Base-by-base conservation (phyloP, 129 eudicot species). In the Ambrosia trifida region DNA sequence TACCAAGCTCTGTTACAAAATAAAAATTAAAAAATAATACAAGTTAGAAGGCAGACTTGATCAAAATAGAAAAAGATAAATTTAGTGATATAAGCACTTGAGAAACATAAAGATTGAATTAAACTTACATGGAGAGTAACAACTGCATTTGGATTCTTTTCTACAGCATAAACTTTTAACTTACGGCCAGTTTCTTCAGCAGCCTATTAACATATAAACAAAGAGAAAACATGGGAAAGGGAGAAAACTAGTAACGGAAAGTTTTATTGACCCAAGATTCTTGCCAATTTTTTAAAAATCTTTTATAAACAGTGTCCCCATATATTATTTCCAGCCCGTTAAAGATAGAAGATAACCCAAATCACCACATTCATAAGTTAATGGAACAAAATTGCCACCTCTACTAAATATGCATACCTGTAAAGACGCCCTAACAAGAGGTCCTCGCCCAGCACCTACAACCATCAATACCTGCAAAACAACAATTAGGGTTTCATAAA, bases 391-490 rank as follows among this genome's bases (percentile, higher is more conserved):
- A 7, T 14, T 41, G 19, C 36, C 30, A 16, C 31, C n/a, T 8
- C 24, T 16, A 62, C 45, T 28, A 12, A 18, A 24, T 40, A 17
- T 64, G 53, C 52, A 24, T 57, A 93, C 98, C 96, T 94, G 92
- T 73, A 89, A 74, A 3, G 98, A 88, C 72, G 98, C 98, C 84
- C 98, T 76, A 50, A 94, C 98, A 78, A 94, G 98, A 79, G 98
- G 98, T 20, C 98, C 98, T 49, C 98, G 80, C 49, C 98, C 98
- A 70, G 98, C 98, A 57, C 98, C 97, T 49, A 94, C 98, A 85
- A 94, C 98, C 98, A 94, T 94, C 83, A 94, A 76, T 54, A 94
- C 87, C 98, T 94, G 75, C 45, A 61, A 46, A 70, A 13, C 12
- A 6, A 31, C 52, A 38, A 28, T 58, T 4, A 52, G 31, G 64